A percentile compares a stretch with the other conserved stretches of the same genome.
These are phyloP conservation scores for Crassisporium funariophilum DNA, from an alignment of 768 basidiomycete genomes.

Conservation along the genomic window DNA sequence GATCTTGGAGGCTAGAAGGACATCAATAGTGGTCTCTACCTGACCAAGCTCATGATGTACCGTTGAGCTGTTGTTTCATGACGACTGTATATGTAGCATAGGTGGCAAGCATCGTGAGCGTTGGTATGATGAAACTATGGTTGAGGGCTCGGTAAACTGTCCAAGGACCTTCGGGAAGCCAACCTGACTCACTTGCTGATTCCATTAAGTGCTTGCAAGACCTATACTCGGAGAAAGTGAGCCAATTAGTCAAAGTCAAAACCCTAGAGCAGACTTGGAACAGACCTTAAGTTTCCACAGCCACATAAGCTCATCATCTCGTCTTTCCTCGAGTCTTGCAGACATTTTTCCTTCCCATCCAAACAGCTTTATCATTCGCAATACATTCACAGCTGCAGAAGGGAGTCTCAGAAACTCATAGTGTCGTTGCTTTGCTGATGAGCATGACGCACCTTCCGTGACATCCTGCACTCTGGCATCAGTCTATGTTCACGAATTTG, in stretches of 20 bases:
- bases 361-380: slow-evolving; percentile 75
- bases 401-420: too few relatives aligned
- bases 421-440: too few relatives aligned
- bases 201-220: slow-evolving; percentile 8
- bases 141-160: neutral
- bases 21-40: neutral
- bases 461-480: slow-evolving; percentile 60
- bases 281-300: slow-evolving; percentile 53
- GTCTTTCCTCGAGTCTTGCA: slow-evolving; percentile 51
- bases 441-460: slow-evolving; percentile 47
- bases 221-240: neutral
- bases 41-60: slow-evolving; percentile 39
- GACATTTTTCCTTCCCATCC: slow-evolving; percentile 65
- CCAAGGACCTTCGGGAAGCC: neutral
- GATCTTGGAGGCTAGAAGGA: slow-evolving; percentile 38
- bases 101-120: slow-evolving; percentile 66
- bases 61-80: slow-evolving; percentile 41
- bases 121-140: slow-evolving; percentile 57
- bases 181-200: slow-evolving; percentile 3
- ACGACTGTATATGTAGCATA: slow-evolving; percentile 57
- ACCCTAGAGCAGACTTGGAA: too few relatives aligned
- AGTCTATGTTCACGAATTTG: slow-evolving; percentile 13
- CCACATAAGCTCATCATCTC: slow-evolving; percentile 62
- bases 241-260: neutral
- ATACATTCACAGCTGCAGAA: slow-evolving; percentile 48